phyloP scores from a whole-genome alignment of 108 stramenopile genomes.

The Stephanodiscus minutulus region DNA sequence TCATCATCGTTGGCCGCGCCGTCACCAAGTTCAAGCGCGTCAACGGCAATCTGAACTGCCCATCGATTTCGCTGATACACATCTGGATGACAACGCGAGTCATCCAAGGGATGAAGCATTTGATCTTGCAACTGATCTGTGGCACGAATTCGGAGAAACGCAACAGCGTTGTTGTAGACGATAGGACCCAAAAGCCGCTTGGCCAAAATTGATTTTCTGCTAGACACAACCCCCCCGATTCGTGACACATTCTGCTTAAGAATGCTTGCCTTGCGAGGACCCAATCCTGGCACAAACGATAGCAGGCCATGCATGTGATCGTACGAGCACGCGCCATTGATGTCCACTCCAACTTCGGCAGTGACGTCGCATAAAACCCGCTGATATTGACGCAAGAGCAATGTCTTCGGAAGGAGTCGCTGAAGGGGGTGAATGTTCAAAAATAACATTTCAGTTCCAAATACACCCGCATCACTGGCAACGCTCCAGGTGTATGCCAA shows the following conservation, averaged over 20 bases:
- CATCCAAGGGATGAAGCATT: conserved; percentile 83
- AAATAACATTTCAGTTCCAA: conserved; percentile 90
- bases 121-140: conserved; percentile 63
- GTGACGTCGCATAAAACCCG: conserved; percentile 81
- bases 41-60: conserved; percentile 86
- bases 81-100: conserved; percentile 90
- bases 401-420: conserved; percentile 73
- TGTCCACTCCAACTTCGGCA: conserved; percentile 87
- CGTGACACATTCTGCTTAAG: conserved; percentile 76
- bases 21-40: conserved; percentile 78
- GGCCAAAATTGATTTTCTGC: conserved; percentile 63
- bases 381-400: conserved; percentile 84
- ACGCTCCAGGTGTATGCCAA: conserved; percentile 89
- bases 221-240: conserved; percentile 67
- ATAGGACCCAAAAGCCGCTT: conserved; percentile 76
- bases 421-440: conserved; percentile 91
- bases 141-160: conserved; percentile 81
- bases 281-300: conserved; percentile 93
- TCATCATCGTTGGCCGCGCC: conserved; percentile 44
- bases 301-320: conserved; percentile 80
- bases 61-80: conserved; percentile 82
- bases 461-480: conserved; percentile 78
- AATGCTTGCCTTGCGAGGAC: conserved; percentile 91
- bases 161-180: conserved; percentile 92
- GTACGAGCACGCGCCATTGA: conserved; percentile 74